A percentile compares a stretch with the other conserved stretches of the same genome.
These are phyloP conservation scores for Pseudogymnoascus sp. DNA, from an alignment of 2,329 filamentous ascomycete genomes.

Conservation along the genomic window DNA sequence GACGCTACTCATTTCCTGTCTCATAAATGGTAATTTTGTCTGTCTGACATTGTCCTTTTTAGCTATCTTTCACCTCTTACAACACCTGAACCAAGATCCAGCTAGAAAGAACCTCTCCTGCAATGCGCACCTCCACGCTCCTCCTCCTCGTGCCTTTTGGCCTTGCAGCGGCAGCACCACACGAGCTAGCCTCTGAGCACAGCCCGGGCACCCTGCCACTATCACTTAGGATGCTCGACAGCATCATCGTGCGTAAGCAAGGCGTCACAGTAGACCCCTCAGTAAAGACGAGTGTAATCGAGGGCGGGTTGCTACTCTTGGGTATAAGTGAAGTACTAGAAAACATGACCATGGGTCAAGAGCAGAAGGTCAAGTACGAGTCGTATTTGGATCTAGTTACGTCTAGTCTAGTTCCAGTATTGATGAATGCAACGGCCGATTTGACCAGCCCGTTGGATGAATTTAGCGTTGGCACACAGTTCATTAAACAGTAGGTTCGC, in stretches of 20 bases:
- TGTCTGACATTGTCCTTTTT: no score
- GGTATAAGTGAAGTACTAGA: constrained; percentile 9
- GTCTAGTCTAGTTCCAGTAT: background rate
- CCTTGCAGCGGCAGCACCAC: background rate
- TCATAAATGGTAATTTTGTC: no score
- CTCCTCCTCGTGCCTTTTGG: background rate
- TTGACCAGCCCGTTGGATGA: constrained; percentile 6
- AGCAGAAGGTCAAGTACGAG: background rate
- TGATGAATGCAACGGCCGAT: constrained; percentile 6
- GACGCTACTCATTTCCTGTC: no score
- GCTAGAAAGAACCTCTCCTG: background rate
- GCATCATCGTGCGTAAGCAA: constrained; percentile 8
- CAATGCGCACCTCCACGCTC: background rate
- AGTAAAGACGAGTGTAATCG: constrained; percentile 10
- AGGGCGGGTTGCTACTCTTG: constrained; percentile 5
- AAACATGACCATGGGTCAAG: background rate
- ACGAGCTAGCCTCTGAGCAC: background rate
- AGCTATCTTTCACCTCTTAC: background rate
- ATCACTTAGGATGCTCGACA: constrained; percentile 8
- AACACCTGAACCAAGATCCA: background rate
- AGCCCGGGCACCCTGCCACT: constrained; percentile 8
- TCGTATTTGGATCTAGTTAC: constrained; percentile 8
- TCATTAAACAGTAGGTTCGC: constrained; percentile 9
- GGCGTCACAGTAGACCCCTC: constrained; percentile 8
- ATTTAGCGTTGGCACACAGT: constrained; percentile 6